These are phyloP conservation scores for Trametes sanguinea DNA, from an alignment of 768 basidiomycete species.

Conservation along the genomic window DNA sequence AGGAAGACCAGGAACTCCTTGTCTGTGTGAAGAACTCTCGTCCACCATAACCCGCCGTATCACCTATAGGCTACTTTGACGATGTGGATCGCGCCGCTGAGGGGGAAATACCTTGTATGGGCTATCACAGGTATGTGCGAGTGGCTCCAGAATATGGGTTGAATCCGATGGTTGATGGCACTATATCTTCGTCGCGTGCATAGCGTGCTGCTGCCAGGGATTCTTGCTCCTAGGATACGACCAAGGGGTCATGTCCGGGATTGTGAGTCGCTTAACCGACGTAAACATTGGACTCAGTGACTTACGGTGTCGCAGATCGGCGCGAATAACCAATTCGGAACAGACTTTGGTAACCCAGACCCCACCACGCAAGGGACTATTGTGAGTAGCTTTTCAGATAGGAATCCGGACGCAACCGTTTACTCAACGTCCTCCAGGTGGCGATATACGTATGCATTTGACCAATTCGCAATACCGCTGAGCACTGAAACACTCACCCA, in stretches of 20 bases:
- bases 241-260: conserved; percentile 46
- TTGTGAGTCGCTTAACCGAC: conserved; percentile 28
- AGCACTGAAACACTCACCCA: neutral
- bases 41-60: too few relatives aligned
- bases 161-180: neutral
- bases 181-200: neutral
- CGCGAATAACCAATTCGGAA: conserved; percentile 44
- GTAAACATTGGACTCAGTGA: neutral
- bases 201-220: conserved; percentile 45
- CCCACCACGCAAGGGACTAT: conserved; percentile 43
- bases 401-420: neutral
- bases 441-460: conserved; percentile 38
- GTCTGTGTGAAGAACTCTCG: too few relatives aligned
- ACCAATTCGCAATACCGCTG: neutral
- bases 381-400: conserved; percentile 27
- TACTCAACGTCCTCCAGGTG: conserved; percentile 14
- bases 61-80: neutral
- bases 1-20: too few relatives aligned
- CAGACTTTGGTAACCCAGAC: conserved; percentile 40
- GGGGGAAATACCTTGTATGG: conserved; percentile 42
- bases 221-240: conserved; percentile 42
- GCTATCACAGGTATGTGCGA: conserved; percentile 39
- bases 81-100: conserved; percentile 41
- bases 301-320: conserved; percentile 34
- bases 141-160: neutral